A percentile compares a stretch with the other conserved stretches of the same genome.
Conservation (phyloP, 1,284 basidiomycete genomes). For the Cutaneotrichosporon mucoides region DNA sequence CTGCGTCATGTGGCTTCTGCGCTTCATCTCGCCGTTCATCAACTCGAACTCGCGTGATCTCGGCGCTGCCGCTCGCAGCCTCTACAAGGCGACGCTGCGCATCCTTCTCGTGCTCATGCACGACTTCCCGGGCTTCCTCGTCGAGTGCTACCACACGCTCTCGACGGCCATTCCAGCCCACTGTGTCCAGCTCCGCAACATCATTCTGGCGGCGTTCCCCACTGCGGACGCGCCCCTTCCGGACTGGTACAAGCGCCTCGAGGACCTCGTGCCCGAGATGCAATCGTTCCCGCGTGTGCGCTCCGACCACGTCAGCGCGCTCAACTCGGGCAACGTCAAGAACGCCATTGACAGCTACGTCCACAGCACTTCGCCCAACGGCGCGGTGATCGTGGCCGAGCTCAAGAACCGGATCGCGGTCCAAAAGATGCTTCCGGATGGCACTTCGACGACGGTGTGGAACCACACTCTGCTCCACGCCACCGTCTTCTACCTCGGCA, state of each 20-base stretch:
- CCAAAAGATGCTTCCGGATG: conserved; percentile 54
- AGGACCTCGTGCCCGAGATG: conserved; percentile 74
- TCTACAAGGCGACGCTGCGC: conserved; percentile 89
- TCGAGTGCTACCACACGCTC: conserved; percentile 92
- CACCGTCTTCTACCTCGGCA: conserved; percentile 90
- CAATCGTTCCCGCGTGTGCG: conserved; percentile 82
- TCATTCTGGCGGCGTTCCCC: conserved; percentile 96
- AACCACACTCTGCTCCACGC: conserved; percentile 86
- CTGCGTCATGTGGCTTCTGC: conserved; percentile 83
- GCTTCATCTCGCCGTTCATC: conserved; percentile 89
- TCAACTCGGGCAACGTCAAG: conserved; percentile 74
- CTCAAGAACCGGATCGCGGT: conserved; percentile 72
- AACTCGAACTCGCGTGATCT: conserved; percentile 65
- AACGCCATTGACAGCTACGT: conserved; percentile 77
- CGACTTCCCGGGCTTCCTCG: conserved; percentile 98
- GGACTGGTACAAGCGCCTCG: conserved; percentile 51
- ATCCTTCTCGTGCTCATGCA: conserved; percentile 91
- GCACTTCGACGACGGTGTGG: conserved; percentile 63
- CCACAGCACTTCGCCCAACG: conserved; percentile 57
- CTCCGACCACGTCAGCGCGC: conserved; percentile 78
- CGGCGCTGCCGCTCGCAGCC: conserved; percentile 74
- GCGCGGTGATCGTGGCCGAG: conserved; percentile 61
- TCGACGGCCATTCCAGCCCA: conserved; percentile 87
- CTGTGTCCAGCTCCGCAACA: conserved; percentile 94
- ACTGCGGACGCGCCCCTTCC: conserved; percentile 78